A percentile compares a stretch with the other conserved stretches of the same genome.
Conservation (phyloP, 2,329 filamentous ascomycete species). For the Monosporascus sp. region DNA sequence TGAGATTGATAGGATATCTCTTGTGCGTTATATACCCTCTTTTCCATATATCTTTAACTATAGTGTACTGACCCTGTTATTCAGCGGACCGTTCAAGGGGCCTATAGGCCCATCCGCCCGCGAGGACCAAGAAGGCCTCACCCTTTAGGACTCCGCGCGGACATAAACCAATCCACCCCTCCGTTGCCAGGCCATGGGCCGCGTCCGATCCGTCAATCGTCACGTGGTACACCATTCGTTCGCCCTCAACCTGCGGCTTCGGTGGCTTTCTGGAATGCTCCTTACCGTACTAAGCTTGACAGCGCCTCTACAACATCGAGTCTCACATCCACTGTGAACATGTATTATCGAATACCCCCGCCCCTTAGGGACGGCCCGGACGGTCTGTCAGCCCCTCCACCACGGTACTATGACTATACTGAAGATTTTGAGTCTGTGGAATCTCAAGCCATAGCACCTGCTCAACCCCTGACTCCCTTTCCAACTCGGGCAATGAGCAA, state of each 20-base stretch:
- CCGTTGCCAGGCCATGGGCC: constrained; percentile 27
- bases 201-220: constrained; percentile 13
- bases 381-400: constrained; percentile 18
- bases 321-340: constrained; percentile 44
- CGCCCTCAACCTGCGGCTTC: constrained; percentile 32
- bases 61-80: neutral
- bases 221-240: constrained; percentile 13
- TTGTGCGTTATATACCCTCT: constrained; percentile 29
- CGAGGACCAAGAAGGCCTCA: constrained; percentile 30
- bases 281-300: constrained; percentile 27
- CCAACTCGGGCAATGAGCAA: constrained; percentile 12
- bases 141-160: constrained; percentile 34
- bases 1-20: constrained; percentile 42
- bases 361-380: constrained; percentile 16
- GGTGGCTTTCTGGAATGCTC: constrained; percentile 22
- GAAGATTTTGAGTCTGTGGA: constrained; percentile 40
- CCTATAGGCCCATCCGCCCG: constrained; percentile 33
- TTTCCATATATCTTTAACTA: neutral
- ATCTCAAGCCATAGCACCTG: constrained; percentile 8
- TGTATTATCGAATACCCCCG: constrained; percentile 33
- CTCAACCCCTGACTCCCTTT: constrained; percentile 15
- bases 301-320: constrained; percentile 37
- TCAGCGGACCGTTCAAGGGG: constrained; percentile 40
- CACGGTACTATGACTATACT: constrained; percentile 47
- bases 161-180: constrained; percentile 35